Conservation (phyloP, 2,329 filamentous ascomycete species). For the Nothopassalora personata region DNA sequence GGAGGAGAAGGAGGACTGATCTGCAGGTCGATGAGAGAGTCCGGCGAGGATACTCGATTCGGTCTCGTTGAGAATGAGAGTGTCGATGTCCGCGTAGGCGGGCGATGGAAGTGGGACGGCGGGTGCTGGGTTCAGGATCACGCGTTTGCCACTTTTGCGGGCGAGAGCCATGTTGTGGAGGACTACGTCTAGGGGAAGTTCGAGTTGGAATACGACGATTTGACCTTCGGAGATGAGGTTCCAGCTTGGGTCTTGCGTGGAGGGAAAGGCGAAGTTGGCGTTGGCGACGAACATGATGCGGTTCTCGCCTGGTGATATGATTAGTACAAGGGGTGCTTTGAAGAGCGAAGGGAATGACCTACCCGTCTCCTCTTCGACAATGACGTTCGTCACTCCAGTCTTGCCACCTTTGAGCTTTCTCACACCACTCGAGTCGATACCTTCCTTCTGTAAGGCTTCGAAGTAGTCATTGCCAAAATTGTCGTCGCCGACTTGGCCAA, state of each 20-base stretch:
- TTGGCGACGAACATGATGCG: slow-evolving; percentile 45
- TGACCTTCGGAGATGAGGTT: slow-evolving; percentile 28
- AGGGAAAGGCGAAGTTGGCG: slow-evolving; percentile 40
- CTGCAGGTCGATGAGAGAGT: slow-evolving; percentile 25
- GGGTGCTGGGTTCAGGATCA: slow-evolving; percentile 77
- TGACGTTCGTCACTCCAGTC: slow-evolving; percentile 46
- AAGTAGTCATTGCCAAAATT: slow-evolving; percentile 38
- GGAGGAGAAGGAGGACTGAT: slow-evolving; percentile 35
- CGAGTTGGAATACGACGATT: slow-evolving; percentile 45
- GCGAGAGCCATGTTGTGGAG: slow-evolving; percentile 31
- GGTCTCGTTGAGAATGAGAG: slow-evolving; percentile 85
- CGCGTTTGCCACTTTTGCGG: slow-evolving; percentile 34
- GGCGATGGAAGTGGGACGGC: slow-evolving; percentile 63
- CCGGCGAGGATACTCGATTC: slow-evolving; percentile 72
- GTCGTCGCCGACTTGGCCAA: slow-evolving; percentile 47
- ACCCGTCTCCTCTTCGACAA: slow-evolving; percentile 44
- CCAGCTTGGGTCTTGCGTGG: slow-evolving; percentile 23
- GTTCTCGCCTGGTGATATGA: slow-evolving; percentile 33
- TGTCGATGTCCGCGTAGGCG: slow-evolving; percentile 63
- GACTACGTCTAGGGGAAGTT: slow-evolving; percentile 41
- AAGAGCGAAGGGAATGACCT: background rate
- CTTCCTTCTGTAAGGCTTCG: slow-evolving; percentile 40
- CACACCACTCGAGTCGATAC: slow-evolving; percentile 39
- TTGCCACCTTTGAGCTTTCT: slow-evolving; percentile 39
- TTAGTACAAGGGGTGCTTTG: slow-evolving; percentile 22